Evolutionary conservation across 495 filamentous ascomycete genomes (phyloP), one percentile per base, ranked within the genome.

Genomic region (Staphylotrichum tortipilum): DNA sequence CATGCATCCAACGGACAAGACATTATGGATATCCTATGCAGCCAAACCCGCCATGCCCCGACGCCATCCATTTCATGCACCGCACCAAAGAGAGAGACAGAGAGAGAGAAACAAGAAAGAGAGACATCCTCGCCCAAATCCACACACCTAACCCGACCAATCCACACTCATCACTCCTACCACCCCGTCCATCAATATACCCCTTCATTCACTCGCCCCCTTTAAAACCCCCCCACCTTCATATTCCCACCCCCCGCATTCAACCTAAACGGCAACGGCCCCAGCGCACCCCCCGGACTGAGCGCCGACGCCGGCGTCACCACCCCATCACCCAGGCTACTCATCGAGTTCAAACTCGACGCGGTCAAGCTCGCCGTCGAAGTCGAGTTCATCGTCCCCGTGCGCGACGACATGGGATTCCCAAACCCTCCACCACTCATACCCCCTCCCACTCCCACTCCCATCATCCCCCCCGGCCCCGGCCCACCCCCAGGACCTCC

Each of bases 401-500:
- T 59, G 24, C 73, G 66, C 33, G 69, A 69, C 62, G 34, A n/a
- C 36, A 7, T 5, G 38, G n/a, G 34, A 8, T 26, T 23, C 22
- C 21, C 21, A 46, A 15, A 2, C 47, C 47, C 72, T 57, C 14
- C 59, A 60, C 34, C 72, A 5, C 28, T 18, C 69, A 59, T 7
- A 60, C 65, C 30, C 68, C 7, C 17, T 9, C 4, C 26, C 12
- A 8, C 26, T n/a, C 2, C 19, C 18, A 1, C 21, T 1, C 40
- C 40, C 17, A 22, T n/a, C 15, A 15, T 24, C 35, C 67, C 68
- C 74, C 80, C 81, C 3, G 77, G 78, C n/a, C n/a, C n/a, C n/a
- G n/a, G n/a, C n/a, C n/a, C n/a, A n/a, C n/a, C n/a, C n/a, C n/a
- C n/a, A n/a, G n/a, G n/a, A n/a, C n/a, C n/a, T n/a, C n/a, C n/a